phyloP scores from a whole-genome alignment of 192 early-diverging fungal species.

The Spizellomyces punctatus region DNA sequence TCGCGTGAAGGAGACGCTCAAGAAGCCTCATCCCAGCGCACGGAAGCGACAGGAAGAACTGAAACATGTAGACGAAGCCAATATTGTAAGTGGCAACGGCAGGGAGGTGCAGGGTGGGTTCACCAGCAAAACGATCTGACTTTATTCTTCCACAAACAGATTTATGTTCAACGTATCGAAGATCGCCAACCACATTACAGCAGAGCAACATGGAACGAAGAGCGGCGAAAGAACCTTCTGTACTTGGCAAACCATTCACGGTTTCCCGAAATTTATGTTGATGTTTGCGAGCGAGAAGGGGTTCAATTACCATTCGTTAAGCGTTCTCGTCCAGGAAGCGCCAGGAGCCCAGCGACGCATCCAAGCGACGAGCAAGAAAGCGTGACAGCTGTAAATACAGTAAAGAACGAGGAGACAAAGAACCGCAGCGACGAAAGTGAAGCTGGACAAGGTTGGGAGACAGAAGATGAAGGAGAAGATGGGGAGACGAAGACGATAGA shows the following conservation, averaged over 20 bases:
- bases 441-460: not conserved
- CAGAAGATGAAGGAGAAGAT: constrained; percentile 1
- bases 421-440: not conserved
- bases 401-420: not conserved
- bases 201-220: constrained; percentile 45
- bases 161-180: constrained; percentile 41
- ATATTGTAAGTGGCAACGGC: constrained; percentile 34
- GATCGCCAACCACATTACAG: constrained; percentile 40
- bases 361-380: not conserved
- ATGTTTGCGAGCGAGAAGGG: constrained; percentile 31
- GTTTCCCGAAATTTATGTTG: constrained; percentile 45
- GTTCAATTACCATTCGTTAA: constrained; percentile 33
- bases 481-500: too few relatives aligned
- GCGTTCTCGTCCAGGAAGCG: not conserved
- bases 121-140: not conserved
- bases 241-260: constrained; percentile 43
- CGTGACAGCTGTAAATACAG: not conserved
- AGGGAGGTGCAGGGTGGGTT: not conserved
- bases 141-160: constrained; percentile 14
- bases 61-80: constrained; percentile 44
- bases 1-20: constrained; percentile 25
- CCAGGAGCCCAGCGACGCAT: not conserved
- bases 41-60: constrained; percentile 27
- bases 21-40: constrained; percentile 36
- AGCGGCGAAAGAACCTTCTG: constrained; percentile 43